Conservation (phyloP, 139 green algal species). For the Zygnema cylindricum region DNA sequence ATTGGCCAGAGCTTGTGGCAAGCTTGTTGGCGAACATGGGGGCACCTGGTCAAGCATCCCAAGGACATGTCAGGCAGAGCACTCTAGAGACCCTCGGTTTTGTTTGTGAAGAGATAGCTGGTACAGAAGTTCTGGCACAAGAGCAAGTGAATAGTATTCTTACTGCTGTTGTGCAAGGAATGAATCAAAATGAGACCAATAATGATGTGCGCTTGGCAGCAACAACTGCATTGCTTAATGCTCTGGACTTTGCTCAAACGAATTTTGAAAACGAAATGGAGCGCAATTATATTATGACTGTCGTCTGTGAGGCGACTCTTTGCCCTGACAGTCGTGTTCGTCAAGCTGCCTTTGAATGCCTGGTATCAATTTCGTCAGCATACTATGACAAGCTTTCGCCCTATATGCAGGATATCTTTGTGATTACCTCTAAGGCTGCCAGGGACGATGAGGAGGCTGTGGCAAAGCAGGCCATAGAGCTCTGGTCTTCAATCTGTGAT, state of each 20-base stretch:
- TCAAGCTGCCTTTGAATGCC: slow-evolving; percentile 88
- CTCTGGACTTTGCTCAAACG: slow-evolving; percentile 90
- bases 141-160: slow-evolving; percentile 92
- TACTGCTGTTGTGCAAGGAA: slow-evolving; percentile 88
- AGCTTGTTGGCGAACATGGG: slow-evolving; percentile 74
- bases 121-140: slow-evolving; percentile 83
- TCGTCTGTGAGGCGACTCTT: slow-evolving; percentile 81
- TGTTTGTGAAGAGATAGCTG: slow-evolving; percentile 92
- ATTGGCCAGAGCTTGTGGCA: slow-evolving; percentile 87
- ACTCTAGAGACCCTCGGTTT: slow-evolving; percentile 93
- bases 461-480: slow-evolving; percentile 92
- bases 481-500: slow-evolving; percentile 89
- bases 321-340: slow-evolving; percentile 73
- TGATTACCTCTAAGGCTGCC: slow-evolving; percentile 85
- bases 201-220: slow-evolving; percentile 85
- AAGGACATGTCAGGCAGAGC: slow-evolving; percentile 68
- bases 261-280: slow-evolving; percentile 95
- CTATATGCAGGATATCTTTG: slow-evolving; percentile 96
- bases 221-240: slow-evolving; percentile 89
- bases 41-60: not conserved
- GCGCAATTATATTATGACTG: slow-evolving; percentile 96
- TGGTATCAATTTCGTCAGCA: slow-evolving; percentile 84
- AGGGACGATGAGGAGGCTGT: slow-evolving; percentile 89
- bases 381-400: slow-evolving; percentile 92
- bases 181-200: slow-evolving; percentile 82